These are phyloP conservation scores for Vitis amurensis DNA, from an alignment of 164 flowering plant genomes.

Conservation along the genomic window DNA sequence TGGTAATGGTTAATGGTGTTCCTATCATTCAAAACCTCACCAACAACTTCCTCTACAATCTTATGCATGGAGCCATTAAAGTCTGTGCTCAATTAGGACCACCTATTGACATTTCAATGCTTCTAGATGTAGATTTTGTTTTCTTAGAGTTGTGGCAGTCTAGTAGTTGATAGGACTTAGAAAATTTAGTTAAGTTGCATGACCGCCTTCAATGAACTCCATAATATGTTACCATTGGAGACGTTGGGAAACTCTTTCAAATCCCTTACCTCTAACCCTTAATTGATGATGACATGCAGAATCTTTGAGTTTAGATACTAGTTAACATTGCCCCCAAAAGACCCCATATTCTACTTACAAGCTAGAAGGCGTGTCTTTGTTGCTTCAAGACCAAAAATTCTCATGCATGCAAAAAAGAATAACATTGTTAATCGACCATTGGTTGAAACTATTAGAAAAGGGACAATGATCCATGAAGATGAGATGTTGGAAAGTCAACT, in stretches of 20 bases:
- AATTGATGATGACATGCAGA: too few relatives aligned
- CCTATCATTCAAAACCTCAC: constrained; percentile 80
- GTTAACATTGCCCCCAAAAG: too few relatives aligned
- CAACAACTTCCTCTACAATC: constrained; percentile 83
- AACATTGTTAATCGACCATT: constrained; percentile 72
- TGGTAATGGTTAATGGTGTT: constrained; percentile 62
- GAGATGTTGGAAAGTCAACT: constrained; percentile 50
- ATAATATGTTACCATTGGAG: too few relatives aligned
- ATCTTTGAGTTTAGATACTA: too few relatives aligned
- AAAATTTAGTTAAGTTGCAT: too few relatives aligned
- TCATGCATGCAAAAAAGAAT: constrained; percentile 22
- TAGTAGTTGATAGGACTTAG: constrained; percentile 3
- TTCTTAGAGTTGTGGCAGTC: constrained; percentile 78
- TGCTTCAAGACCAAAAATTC: too few relatives aligned
- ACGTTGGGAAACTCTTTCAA: too few relatives aligned
- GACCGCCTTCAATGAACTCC: too few relatives aligned
- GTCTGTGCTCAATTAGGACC: constrained; percentile 91
- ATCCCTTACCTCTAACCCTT: too few relatives aligned
- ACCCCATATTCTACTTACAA: too few relatives aligned
- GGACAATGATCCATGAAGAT: constrained; percentile 71
- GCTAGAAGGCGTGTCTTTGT: too few relatives aligned
- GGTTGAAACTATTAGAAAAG: constrained; percentile 85
- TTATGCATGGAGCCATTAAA: constrained; percentile 82
- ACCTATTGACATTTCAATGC: constrained; percentile 86
- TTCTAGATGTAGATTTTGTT: constrained; percentile 87